These are phyloP conservation scores for Solanum boliviense DNA, from an alignment of 257 asterid genomes.

Conservation along the genomic window DNA sequence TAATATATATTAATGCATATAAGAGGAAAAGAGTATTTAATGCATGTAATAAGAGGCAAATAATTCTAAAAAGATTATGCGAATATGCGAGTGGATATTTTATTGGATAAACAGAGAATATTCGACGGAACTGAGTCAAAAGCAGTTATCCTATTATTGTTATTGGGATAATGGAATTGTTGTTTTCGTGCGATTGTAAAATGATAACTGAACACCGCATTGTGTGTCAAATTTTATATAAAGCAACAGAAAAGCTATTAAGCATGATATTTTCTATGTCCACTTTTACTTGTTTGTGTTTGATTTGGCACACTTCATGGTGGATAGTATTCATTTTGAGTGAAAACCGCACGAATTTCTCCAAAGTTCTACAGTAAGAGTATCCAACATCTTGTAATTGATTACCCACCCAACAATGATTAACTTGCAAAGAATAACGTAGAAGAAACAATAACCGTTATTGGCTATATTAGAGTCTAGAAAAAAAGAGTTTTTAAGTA, in stretches of 20 bases:
- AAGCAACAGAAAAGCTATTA: neutral
- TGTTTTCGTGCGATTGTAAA: neutral
- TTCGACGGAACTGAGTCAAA: neutral
- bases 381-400: neutral
- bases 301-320: neutral
- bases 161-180: neutral
- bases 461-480: neutral
- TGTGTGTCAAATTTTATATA: neutral
- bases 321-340: too few relatives aligned
- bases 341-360: neutral
- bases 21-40: neutral
- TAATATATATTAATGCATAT: neutral
- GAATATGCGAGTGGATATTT: slow-evolving; percentile 9
- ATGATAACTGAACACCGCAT: neutral
- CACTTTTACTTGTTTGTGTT: neutral
- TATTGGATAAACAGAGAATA: slow-evolving; percentile 1
- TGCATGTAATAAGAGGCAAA: neutral
- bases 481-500: neutral
- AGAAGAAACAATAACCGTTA: neutral
- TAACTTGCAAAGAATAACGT: neutral
- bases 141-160: neutral
- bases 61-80: neutral
- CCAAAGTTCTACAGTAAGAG: neutral
- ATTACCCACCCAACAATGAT: neutral
- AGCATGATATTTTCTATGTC: neutral